A percentile compares a stretch with the other conserved stretches of the same genome.
These are phyloP conservation scores for Eucalyptus curtisii DNA, from an alignment of 345 rosid genomes.

Conservation along the genomic window DNA sequence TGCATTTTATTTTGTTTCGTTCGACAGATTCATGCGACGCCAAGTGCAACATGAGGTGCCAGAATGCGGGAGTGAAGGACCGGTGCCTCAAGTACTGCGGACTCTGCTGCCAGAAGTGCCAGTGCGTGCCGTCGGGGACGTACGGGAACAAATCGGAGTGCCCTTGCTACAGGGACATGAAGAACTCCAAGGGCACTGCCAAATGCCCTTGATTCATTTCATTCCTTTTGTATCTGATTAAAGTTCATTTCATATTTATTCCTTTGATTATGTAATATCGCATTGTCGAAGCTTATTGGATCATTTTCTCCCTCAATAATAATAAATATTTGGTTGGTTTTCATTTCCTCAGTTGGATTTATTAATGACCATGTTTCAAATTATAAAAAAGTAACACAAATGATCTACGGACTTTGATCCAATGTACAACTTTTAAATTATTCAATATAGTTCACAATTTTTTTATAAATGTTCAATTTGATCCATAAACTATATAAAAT, in stretches of 20 bases:
- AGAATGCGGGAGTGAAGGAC: constrained; percentile 34
- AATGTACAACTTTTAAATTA: background rate
- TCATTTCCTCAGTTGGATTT: background rate
- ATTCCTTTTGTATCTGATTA: background rate
- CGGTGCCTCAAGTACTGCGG: constrained; percentile 72
- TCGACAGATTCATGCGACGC: constrained; percentile 7
- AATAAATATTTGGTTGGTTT: background rate
- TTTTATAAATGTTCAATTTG: too few species aligned
- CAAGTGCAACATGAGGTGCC: constrained; percentile 45
- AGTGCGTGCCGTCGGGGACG: constrained; percentile 86
- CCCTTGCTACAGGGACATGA: constrained; percentile 54
- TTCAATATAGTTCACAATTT: too few species aligned
- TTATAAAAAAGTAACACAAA: background rate
- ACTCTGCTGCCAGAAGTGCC: constrained; percentile 53
- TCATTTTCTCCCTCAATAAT: background rate
- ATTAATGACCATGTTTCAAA: background rate
- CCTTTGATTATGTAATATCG: background rate
- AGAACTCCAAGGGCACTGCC: constrained; percentile 35
- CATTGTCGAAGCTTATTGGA: background rate
- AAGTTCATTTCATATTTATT: background rate
- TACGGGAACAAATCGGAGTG: constrained; percentile 60
- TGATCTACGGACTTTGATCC: rapidly evolving
- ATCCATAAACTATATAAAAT: too few species aligned
- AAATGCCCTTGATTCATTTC: constrained; percentile 45
- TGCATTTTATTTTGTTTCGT: background rate